A percentile compares a stretch with the other conserved stretches of the same genome.
Evolutionary conservation across 2,329 filamentous ascomycete genomes (phyloP).

Genomic region (Trichoderma simmonsii): DNA sequence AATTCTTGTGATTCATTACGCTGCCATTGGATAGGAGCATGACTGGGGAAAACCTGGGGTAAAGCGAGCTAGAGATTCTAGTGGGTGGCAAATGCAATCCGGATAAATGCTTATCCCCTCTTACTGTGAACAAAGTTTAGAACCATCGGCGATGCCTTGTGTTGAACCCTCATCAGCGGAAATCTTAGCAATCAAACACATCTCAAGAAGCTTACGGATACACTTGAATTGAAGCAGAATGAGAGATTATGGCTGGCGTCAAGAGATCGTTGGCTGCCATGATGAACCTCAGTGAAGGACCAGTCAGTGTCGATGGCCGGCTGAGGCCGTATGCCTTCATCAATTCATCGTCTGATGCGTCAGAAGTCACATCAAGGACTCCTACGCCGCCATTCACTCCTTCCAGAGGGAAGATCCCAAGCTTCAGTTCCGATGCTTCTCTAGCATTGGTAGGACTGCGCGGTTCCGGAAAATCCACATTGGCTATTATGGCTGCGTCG

Average conservation of each 20-base stretch:
- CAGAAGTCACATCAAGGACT: slow-evolving; percentile 1
- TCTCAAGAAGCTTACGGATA: not conserved
- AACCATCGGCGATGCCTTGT: not conserved
- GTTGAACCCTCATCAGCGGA: not conserved
- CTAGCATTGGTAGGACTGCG: not conserved
- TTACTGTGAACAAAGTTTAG: not conserved
- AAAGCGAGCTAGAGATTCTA: not conserved
- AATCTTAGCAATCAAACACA: not conserved
- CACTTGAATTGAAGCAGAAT: not conserved
- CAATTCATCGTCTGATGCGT: not conserved
- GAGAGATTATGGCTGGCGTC: slow-evolving; percentile 12
- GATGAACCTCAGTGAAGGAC: not conserved
- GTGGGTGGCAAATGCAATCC: not conserved
- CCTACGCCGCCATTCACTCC: not conserved
- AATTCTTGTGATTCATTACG: not conserved
- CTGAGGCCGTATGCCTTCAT: not conserved
- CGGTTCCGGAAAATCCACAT: slow-evolving; percentile 10
- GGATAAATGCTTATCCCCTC: slow-evolving; percentile 13
- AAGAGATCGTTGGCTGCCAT: slow-evolving; percentile 8
- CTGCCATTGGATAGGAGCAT: not conserved
- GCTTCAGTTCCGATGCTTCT: slow-evolving; percentile 6
- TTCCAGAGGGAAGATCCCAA: not conserved
- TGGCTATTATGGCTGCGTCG: slow-evolving; percentile 11
- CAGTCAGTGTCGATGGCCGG: not conserved
- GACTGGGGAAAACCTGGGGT: slow-evolving; percentile 12